Evolutionary conservation across 768 basidiomycete species (phyloP), one percentile per base, ranked within the genome.

Genomic region (Rhizopogon vesiculosus): DNA sequence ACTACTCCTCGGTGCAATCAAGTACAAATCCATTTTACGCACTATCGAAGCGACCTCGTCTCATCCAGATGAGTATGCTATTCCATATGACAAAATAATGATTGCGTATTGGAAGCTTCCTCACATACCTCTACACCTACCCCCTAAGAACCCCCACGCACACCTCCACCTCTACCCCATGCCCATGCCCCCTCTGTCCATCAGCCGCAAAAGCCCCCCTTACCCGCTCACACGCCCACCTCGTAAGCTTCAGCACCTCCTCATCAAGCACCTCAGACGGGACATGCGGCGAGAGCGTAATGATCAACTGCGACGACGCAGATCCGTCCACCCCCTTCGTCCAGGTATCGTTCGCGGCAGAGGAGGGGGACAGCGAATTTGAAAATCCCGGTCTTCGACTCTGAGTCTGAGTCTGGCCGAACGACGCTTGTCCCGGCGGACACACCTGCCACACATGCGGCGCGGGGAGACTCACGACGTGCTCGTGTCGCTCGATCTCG

Each of bases 381-480:
- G 2, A 42, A 35, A 29, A 43, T 12, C n/a, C 42, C 25, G 8
- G 50, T 42, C 22, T 58, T 42, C 42, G 50, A 44, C 33, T 39
- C 35, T 16, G 45, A 42, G 31, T 58, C 13, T 6, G 57, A 59
- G 13, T 57, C 55, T 16, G 64, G 59, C 55, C 39, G 16, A 40
- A 40, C 6, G 39, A 40, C 5, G 39, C 7, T 4, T 71, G 68
- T 15, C 68, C 69, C 0, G 59, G 64, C 0, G 86, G 83, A 0
- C 83, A 79, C 42, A 95, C 81, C 64, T 94, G 91, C 91, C 91
- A 95, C 53, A 95, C 84, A 59, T 93, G 91, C 1, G 91, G 92
- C 10, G 89, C 85, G 1, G 89, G 86, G 10, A 96, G 79, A 64
- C 92, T 89, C 0, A 89, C 66, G 25, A 97, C 88, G 57, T 89